These are phyloP conservation scores for Yarrowia deformans DNA, from an alignment of 805 yeast species.

Conservation along the genomic window DNA sequence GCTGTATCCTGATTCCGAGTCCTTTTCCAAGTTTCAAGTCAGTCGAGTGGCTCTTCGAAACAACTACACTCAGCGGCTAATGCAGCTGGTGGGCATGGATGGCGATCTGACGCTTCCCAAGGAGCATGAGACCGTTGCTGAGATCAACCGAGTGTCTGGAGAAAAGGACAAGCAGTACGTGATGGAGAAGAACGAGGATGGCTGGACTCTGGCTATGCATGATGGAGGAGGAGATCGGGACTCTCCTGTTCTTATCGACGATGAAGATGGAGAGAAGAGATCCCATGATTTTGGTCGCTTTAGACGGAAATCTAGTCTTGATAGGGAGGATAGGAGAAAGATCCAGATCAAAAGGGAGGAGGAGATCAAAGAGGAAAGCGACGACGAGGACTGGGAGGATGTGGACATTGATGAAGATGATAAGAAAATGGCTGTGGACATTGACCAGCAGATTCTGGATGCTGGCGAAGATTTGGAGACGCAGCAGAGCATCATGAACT, in stretches of 20 bases:
- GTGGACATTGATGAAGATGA: constrained; percentile 55
- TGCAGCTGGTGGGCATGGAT: constrained; percentile 84
- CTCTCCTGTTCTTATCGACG: constrained; percentile 41
- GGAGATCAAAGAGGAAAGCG: constrained; percentile 42
- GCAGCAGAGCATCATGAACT: constrained; percentile 4
- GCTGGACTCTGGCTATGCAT: constrained; percentile 77
- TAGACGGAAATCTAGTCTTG: not conserved
- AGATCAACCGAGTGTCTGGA: constrained; percentile 72
- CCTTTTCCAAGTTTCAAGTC: constrained; percentile 91
- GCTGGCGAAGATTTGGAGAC: constrained; percentile 10
- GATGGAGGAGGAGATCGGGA: constrained; percentile 42
- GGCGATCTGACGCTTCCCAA: constrained; percentile 51
- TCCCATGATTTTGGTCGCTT: constrained; percentile 13
- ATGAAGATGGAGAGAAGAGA: constrained; percentile 43
- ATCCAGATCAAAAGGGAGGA: not conserved
- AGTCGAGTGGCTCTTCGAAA: constrained; percentile 92
- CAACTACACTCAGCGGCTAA: constrained; percentile 82
- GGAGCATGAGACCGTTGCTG: constrained; percentile 43
- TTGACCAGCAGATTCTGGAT: constrained; percentile 1
- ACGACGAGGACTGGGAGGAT: constrained; percentile 67
- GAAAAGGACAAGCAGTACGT: constrained; percentile 80
- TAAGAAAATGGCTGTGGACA: constrained; percentile 32
- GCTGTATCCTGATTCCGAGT: constrained; percentile 84
- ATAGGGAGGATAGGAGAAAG: not conserved
- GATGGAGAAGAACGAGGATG: constrained; percentile 76